A percentile compares a stretch with the other conserved stretches of the same genome.
Conservation (phyloP, 208 protist species). For the Trypanosoma avium region DNA sequence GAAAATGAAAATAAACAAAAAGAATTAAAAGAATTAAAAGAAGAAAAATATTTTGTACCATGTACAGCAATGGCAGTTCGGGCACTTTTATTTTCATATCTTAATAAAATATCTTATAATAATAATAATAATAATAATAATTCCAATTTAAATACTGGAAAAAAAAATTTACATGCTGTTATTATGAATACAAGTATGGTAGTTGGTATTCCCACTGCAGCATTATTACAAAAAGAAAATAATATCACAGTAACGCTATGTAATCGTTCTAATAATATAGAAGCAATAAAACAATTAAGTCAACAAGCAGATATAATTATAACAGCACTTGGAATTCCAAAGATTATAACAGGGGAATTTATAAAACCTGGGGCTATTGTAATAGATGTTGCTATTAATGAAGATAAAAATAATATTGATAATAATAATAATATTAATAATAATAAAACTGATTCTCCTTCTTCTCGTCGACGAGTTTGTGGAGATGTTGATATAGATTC, state of each 20-base stretch:
- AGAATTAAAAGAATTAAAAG: too few species aligned
- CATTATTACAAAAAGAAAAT: constrained; percentile 79
- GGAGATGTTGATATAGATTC: constrained; percentile 87
- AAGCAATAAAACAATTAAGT: constrained; percentile 45
- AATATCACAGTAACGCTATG: constrained; percentile 91
- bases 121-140: background rate
- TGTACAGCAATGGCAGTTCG: constrained; percentile 64
- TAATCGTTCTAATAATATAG: constrained; percentile 81
- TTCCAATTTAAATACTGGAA: too few species aligned
- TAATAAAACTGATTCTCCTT: background rate
- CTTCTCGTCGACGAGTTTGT: constrained; percentile 33
- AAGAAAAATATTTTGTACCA: constrained; percentile 59
- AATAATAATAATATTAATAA: background rate
- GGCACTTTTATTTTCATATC: constrained; percentile 57
- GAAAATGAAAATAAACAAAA: too few species aligned
- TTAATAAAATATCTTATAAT: constrained; percentile 20
- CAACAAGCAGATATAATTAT: constrained; percentile 89
- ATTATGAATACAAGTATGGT: constrained; percentile 94
- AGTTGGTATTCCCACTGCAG: constrained; percentile 92
- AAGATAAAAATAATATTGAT: constrained; percentile 13
- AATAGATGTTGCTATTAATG: constrained; percentile 97
- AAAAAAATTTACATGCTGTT: constrained; percentile 81
- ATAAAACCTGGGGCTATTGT: constrained; percentile 93
- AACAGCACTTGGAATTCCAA: constrained; percentile 85
- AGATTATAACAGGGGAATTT: constrained; percentile 70